These are phyloP conservation scores for Penicillium paneum DNA, from an alignment of 2,329 filamentous ascomycete species.

Conservation along the genomic window DNA sequence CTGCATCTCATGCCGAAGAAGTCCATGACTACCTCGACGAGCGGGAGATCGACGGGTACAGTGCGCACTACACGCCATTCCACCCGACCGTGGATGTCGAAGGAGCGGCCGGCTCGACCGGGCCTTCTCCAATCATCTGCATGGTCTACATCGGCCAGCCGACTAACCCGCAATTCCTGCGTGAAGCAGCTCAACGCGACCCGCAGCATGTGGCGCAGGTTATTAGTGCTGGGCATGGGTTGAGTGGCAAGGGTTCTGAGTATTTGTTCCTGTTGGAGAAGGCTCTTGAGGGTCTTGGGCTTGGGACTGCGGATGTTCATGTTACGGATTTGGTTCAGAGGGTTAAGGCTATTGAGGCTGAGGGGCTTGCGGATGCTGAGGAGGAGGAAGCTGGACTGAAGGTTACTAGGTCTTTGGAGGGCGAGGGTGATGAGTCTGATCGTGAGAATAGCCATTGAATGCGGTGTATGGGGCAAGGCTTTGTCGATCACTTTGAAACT, in stretches of 20 bases:
- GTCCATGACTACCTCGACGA: conserved; percentile 91
- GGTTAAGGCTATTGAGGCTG: conserved; percentile 62
- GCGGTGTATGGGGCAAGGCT: not conserved
- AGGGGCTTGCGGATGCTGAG: conserved; percentile 27
- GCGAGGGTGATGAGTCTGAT: conserved; percentile 10
- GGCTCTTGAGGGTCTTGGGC: conserved; percentile 68
- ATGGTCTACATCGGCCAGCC: conserved; percentile 95
- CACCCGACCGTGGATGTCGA: conserved; percentile 37
- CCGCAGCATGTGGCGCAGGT: conserved; percentile 73
- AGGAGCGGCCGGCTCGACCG: not conserved
- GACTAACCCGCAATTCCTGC: conserved; percentile 83
- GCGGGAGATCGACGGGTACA: conserved; percentile 95
- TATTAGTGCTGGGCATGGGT: conserved; percentile 72
- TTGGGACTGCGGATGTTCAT: conserved; percentile 78
- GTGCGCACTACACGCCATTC: conserved; percentile 86
- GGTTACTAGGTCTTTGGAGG: conserved; percentile 26
- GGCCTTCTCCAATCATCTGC: conserved; percentile 46
- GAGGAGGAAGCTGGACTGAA: conserved; percentile 32
- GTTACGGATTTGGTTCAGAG: conserved; percentile 75
- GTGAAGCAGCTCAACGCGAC: conserved; percentile 58
- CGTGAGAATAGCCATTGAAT: conserved; percentile 19
- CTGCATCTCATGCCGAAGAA: conserved; percentile 66
- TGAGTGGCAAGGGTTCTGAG: conserved; percentile 85
- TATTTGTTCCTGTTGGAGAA: conserved; percentile 79
- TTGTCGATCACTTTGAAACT: not conserved